Base-by-base conservation (phyloP, 768 basidiomycete genomes). In the Phaffia tasmanica region DNA sequence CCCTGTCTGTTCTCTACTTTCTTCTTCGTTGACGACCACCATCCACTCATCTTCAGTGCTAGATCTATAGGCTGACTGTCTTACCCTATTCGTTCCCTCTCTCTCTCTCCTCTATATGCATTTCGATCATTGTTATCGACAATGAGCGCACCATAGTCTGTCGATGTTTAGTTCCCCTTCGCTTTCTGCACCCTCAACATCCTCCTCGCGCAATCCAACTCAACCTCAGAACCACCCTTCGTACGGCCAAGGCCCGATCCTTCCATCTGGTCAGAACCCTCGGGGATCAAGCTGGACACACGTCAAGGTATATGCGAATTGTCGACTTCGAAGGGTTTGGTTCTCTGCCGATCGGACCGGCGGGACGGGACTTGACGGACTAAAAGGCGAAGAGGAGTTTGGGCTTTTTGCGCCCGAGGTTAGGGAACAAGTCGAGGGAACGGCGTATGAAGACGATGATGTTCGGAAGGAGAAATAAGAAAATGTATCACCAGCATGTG, bases 321-420 rank as follows among this genome's bases (percentile, higher is more conserved):
- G 88, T 76, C 81, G 87, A 48, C 76, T 89, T 71, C 79, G 85
- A 69, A 79, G 88, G 72, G 82, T 89, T 32, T 89, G 88, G 87
- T 82, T 88, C 74, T 47, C 54, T 21, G 9, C 47, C 18, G 57
- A 58, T 29, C 64, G 56, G 18, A 50, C 23, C 3, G 29, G 18
- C 6, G 64, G 48, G 46, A 35, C 21, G 23, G 54, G 54, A 5
- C 35, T 42, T 11, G 4, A 42, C 11, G 27, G 56, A 25, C 49
- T 30, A 21, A 50, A 29, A 4, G 64, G 57, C 21, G 53, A 23
- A 30, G 64, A 65, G 64, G 64, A 65, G 64, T 50, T 65, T 23
- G 64, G 61, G 9, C 49, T 62, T 29, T 62, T 48, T 48, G 61
- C 42, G 11, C 25, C n/a, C 8, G 48, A 62, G 7, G 61, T 21